Evolutionary conservation across 1,139 yeast genomes (phyloP), one percentile per base, ranked within the genome.

Genomic region (Taphrina flavorubra): DNA sequence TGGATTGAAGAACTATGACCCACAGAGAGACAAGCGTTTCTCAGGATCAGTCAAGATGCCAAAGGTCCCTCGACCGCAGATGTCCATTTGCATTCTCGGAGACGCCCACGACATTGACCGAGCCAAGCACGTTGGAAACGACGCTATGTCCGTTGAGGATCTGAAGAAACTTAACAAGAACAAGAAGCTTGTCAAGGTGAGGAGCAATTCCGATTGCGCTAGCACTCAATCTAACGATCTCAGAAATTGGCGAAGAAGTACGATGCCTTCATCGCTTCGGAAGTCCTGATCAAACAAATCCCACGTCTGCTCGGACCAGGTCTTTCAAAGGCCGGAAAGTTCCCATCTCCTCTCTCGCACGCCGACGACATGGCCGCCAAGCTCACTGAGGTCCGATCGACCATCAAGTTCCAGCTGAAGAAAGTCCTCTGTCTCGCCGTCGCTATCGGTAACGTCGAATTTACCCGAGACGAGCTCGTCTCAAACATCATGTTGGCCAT

Each of bases 1-100:
- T 80, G 99, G 99, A 83, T 88, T 95, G 81, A 95, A 95, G 94
- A 94, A 94, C 96, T 95, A 95, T 86, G 99, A 95, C 84, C 98
- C 99, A 82, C 99, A 95, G 87, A 92, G 99, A 90, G 99, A 95
- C 85, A 95, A 95, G 94, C 98, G 99, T 91, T 95, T 95, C 98
- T 92, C 98, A 82, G 99, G 99, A 87, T 82, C 98, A 81, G 89
- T 95, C 86, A 94, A 89, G 86, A 88, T 95, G 80, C 99, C 99
- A 81, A 88, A 88, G 82, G 97, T 96, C 77, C 99, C 99, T 86
- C 95, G 99, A 88, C 99, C 99, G 85, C 94, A 94, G 97, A 91
- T 95, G 98, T 90, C 98, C 85, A 85, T 95, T 86, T 95, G 99
- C 86, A 92, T 95, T 82, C 94, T 95, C 80, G 99, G 99, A 89